Conservation (phyloP, 1,284 basidiomycete species). For the Cutaneotrichosporon curvatum region DNA sequence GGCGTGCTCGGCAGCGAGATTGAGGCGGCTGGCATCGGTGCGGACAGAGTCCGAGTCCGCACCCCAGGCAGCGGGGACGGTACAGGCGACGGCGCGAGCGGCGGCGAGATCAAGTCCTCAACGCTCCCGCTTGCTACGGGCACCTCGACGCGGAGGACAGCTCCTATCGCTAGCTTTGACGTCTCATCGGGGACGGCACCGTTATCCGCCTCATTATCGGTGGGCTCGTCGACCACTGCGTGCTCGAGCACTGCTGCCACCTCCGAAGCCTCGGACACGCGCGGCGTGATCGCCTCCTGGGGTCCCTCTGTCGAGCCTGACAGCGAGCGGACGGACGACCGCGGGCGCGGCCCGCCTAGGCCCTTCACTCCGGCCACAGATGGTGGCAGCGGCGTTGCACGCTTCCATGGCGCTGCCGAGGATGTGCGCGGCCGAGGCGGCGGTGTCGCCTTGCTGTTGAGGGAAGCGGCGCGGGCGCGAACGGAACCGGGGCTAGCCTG, state of each 20-base stretch:
- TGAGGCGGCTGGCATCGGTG: too few species aligned
- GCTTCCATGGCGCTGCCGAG: slow-evolving; percentile 14
- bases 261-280: slow-evolving; percentile 17
- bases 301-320: slow-evolving; percentile 31
- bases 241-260: slow-evolving; percentile 21
- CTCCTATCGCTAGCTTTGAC: too few species aligned
- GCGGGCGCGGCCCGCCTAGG: background rate
- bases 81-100: too few species aligned
- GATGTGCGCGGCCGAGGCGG: slow-evolving; percentile 12
- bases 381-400: slow-evolving; percentile 16
- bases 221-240: slow-evolving; percentile 16
- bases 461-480: slow-evolving; percentile 6
- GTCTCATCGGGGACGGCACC: too few species aligned
- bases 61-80: too few species aligned
- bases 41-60: too few species aligned
- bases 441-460: slow-evolving; percentile 6
- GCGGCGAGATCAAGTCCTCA: too few species aligned
- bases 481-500: background rate
- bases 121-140: too few species aligned
- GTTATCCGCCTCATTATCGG: too few species aligned
- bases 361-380: slow-evolving; percentile 11
- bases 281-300: slow-evolving; percentile 27
- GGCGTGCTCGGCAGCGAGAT: too few species aligned
- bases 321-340: slow-evolving; percentile 20
- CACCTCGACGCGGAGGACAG: too few species aligned